These are phyloP conservation scores for Sporothrix inflata DNA, from an alignment of 2,329 filamentous ascomycete species.

Conservation along the genomic window DNA sequence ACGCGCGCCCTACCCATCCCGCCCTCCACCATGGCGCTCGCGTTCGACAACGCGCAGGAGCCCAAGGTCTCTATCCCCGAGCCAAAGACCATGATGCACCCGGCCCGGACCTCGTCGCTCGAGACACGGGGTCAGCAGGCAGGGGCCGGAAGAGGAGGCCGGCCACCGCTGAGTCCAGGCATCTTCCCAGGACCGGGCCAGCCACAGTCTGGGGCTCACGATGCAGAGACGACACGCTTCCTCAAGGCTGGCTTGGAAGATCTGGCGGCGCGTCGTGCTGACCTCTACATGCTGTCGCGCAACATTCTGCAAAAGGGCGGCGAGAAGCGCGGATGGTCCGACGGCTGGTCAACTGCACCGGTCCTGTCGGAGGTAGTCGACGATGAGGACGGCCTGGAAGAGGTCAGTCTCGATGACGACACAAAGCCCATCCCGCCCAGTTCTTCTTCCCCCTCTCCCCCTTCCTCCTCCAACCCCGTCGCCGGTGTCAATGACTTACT, in stretches of 20 bases:
- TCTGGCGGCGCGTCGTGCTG: slow-evolving; percentile 78
- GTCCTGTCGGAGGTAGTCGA: slow-evolving; percentile 52
- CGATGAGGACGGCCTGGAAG: slow-evolving; percentile 56
- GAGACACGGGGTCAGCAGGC: slow-evolving; percentile 46
- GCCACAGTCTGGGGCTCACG: slow-evolving; percentile 40
- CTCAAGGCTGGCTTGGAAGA: slow-evolving; percentile 73
- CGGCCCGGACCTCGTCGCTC: slow-evolving; percentile 66
- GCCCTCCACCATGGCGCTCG: slow-evolving; percentile 54
- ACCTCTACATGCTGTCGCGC: slow-evolving; percentile 78
- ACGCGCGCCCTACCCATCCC: slow-evolving; percentile 70
- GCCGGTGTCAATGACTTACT: slow-evolving; percentile 59
- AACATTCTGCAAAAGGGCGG: slow-evolving; percentile 78
- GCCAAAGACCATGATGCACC: slow-evolving; percentile 72
- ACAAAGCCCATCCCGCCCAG: neutral
- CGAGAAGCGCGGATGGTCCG: slow-evolving; percentile 71
- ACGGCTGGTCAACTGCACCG: slow-evolving; percentile 67
- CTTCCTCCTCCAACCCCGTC: neutral
- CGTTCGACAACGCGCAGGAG: slow-evolving; percentile 53
- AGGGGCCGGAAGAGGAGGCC: slow-evolving; percentile 35
- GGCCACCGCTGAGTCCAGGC: slow-evolving; percentile 50
- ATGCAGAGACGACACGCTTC: slow-evolving; percentile 53
- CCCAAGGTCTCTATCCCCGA: slow-evolving; percentile 66
- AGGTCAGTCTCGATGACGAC: slow-evolving; percentile 57
- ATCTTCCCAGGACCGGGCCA: slow-evolving; percentile 56
- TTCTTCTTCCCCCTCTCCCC: neutral